Conservation (phyloP, 768 basidiomycete species). For the Naganishia onofrii region DNA sequence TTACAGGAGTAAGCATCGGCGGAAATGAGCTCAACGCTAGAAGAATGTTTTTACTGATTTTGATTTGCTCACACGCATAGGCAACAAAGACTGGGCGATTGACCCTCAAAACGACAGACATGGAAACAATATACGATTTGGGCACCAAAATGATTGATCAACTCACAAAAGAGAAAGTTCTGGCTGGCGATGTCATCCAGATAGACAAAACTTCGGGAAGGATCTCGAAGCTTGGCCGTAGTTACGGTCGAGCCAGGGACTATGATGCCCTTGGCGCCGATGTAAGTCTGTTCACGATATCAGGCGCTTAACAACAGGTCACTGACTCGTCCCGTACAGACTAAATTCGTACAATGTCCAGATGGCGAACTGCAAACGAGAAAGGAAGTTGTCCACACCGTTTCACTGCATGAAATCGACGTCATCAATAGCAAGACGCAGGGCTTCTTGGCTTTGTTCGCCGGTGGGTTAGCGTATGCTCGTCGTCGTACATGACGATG, state of each 20-base stretch:
- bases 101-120: constrained; percentile 96
- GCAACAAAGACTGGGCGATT: constrained; percentile 96
- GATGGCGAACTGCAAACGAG: constrained; percentile 97
- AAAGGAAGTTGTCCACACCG: constrained; percentile 94
- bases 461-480: constrained; percentile 40
- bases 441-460: constrained; percentile 85
- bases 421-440: constrained; percentile 98
- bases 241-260: constrained; percentile 93
- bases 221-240: constrained; percentile 91
- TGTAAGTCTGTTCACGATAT: constrained; percentile 59
- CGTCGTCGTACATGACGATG: neutral
- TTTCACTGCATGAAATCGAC: constrained; percentile 96
- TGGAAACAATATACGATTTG: constrained; percentile 99
- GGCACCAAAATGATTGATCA: constrained; percentile 99
- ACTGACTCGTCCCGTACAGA: constrained; percentile 57
- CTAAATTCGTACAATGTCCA: constrained; percentile 96
- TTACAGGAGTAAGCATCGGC: constrained; percentile 73
- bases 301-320: neutral
- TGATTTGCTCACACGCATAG: constrained; percentile 53
- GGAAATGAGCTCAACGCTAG: neutral
- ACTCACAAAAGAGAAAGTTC: constrained; percentile 91
- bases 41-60: neutral
- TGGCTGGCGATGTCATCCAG: constrained; percentile 85
- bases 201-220: constrained; percentile 98
- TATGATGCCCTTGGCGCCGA: constrained; percentile 99